phyloP scores from a whole-genome alignment of 768 basidiomycete species.

The Lactifluus piperatus region DNA sequence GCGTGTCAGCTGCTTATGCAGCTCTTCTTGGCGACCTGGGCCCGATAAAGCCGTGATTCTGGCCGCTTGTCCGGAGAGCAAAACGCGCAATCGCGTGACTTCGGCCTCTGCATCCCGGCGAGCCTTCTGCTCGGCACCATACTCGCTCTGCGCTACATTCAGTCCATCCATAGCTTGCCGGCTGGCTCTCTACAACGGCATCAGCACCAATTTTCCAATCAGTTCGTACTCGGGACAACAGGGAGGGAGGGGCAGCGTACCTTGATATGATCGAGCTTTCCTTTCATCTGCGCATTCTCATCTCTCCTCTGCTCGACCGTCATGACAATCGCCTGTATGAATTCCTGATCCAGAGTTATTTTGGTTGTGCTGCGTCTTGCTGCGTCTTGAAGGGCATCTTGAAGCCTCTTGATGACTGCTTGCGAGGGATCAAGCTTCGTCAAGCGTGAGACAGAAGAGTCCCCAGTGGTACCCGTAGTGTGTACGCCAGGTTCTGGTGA shows the following conservation, averaged over 20 bases:
- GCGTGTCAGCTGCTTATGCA: slow-evolving; percentile 68
- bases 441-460: slow-evolving; percentile 25
- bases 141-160: slow-evolving; percentile 88
- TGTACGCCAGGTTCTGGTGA: slow-evolving; percentile 24
- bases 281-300: slow-evolving; percentile 56
- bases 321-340: slow-evolving; percentile 61
- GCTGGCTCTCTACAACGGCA: slow-evolving; percentile 61
- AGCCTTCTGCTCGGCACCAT: slow-evolving; percentile 82
- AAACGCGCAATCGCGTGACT: slow-evolving; percentile 73
- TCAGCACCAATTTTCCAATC: neutral
- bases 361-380: slow-evolving; percentile 50
- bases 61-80: slow-evolving; percentile 85
- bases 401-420: slow-evolving; percentile 41
- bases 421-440: slow-evolving; percentile 35
- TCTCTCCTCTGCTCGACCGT: slow-evolving; percentile 57
- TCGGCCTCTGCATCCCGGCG: slow-evolving; percentile 90
- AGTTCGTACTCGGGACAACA: neutral
- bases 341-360: slow-evolving; percentile 61
- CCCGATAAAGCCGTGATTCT: slow-evolving; percentile 78
- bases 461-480: slow-evolving; percentile 41
- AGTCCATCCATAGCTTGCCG: slow-evolving; percentile 90
- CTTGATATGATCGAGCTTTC: slow-evolving; percentile 79
- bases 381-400: slow-evolving; percentile 54
- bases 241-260: slow-evolving; percentile 35
- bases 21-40: slow-evolving; percentile 68